Evolutionary conservation across 306 rosid species (phyloP).

Genomic region (Albizia julibrissin): DNA sequence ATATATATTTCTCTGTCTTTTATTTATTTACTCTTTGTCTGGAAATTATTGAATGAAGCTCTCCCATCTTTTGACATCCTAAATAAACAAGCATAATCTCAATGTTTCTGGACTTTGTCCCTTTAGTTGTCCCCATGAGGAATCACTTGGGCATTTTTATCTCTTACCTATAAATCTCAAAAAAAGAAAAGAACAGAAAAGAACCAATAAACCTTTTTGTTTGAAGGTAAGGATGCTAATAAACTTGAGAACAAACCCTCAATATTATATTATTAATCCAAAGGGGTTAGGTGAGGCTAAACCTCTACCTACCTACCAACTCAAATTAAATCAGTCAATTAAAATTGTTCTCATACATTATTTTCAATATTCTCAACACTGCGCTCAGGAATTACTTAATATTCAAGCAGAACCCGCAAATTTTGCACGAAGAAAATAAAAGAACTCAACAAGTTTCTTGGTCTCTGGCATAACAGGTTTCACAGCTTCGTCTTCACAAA

Average conservation of each 20-base stretch:
- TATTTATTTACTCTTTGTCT: too few relatives aligned
- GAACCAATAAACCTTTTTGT: too few relatives aligned
- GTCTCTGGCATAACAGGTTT: slow-evolving; percentile 49
- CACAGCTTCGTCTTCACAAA: slow-evolving; percentile 48
- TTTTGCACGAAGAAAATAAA: background rate
- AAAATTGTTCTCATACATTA: background rate
- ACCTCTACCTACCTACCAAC: background rate
- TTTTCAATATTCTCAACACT: background rate
- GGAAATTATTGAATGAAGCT: too few relatives aligned
- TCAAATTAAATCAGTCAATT: background rate
- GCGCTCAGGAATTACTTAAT: background rate
- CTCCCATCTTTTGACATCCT: too few relatives aligned
- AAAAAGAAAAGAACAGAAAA: too few relatives aligned
- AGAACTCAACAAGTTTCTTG: slow-evolving; percentile 48
- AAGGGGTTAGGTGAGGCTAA: background rate
- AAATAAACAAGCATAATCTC: too few relatives aligned
- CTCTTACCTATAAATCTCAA: too few relatives aligned
- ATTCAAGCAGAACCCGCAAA: background rate
- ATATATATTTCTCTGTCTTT: too few relatives aligned
- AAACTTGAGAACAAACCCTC: background rate
- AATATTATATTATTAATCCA: background rate
- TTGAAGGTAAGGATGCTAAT: too few relatives aligned
- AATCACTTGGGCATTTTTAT: too few relatives aligned
- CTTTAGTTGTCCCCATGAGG: too few relatives aligned
- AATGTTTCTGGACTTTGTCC: too few relatives aligned